phyloP scores from a whole-genome alignment of 176 grass and related monocot genomes.

The Aechmea fasciata region DNA sequence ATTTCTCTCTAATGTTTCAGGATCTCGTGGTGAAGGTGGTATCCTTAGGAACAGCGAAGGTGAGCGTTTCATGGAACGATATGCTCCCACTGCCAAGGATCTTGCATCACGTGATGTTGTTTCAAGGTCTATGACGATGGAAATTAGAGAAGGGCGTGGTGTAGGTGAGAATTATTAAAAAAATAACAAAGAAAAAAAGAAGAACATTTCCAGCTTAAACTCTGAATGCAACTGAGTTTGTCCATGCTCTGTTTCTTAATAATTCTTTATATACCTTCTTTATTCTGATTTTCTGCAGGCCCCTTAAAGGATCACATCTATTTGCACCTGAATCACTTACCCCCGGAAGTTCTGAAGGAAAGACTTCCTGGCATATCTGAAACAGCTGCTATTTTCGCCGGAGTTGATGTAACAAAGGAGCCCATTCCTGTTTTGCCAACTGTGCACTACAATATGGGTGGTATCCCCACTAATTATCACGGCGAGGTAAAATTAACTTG shows the following conservation, averaged over 20 bases:
- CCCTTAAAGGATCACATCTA: slow-evolving; percentile 92
- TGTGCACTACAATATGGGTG: slow-evolving; percentile 98
- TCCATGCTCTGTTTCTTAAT: background rate
- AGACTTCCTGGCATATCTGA: slow-evolving; percentile 97
- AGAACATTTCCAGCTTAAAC: slow-evolving; percentile 1
- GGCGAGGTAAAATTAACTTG: slow-evolving; percentile 50
- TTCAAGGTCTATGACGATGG: slow-evolving; percentile 80
- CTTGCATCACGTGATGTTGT: slow-evolving; percentile 79
- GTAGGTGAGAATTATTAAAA: slow-evolving; percentile 33
- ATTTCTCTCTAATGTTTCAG: slow-evolving; percentile 18
- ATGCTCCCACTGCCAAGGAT: slow-evolving; percentile 64
- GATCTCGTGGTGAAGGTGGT: slow-evolving; percentile 84
- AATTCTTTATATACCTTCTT: background rate
- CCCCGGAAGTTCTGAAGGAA: slow-evolving; percentile 84
- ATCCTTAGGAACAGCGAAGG: slow-evolving; percentile 86
- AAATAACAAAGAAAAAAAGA: no score
- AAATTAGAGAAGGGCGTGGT: slow-evolving; percentile 72
- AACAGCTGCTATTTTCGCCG: slow-evolving; percentile 95
- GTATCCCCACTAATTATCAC: slow-evolving; percentile 93
- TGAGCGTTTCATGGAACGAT: slow-evolving; percentile 81
- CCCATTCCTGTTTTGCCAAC: slow-evolving; percentile 97
- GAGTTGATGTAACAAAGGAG: slow-evolving; percentile 95
- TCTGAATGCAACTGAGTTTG: background rate
- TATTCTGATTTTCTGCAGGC: slow-evolving; percentile 32
- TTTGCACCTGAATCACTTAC: slow-evolving; percentile 70